phyloP scores from a whole-genome alignment of 352 stramenopile species.

The Aphanomyces stellatus region DNA sequence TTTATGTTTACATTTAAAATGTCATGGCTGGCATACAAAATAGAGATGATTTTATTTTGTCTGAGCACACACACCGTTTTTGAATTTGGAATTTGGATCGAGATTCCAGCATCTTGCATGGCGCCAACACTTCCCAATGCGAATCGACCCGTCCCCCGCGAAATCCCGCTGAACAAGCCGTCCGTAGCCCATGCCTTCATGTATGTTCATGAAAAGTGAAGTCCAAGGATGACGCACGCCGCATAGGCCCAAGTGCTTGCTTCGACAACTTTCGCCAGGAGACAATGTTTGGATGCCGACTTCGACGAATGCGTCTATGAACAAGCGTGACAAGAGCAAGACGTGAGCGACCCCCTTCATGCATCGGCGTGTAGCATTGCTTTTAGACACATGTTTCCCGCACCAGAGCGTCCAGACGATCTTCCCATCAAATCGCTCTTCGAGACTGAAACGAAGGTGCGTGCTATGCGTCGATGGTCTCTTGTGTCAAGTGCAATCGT shows the following conservation, averaged over 20 bases:
- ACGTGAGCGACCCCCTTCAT: too few species aligned
- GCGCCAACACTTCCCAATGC: too few species aligned
- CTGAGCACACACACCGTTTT: background rate
- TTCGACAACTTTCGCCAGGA: too few species aligned
- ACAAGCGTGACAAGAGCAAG: background rate
- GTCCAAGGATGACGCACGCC: too few species aligned
- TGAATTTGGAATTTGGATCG: background rate
- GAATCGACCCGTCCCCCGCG: slow-evolving; percentile 27
- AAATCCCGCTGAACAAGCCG: slow-evolving; percentile 47
- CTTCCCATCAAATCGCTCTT: background rate
- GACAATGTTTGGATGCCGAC: background rate
- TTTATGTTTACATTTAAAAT: background rate
- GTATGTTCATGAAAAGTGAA: background rate
- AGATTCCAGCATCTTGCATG: slow-evolving; percentile 2
- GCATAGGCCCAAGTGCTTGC: too few species aligned
- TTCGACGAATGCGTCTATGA: background rate
- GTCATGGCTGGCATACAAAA: background rate
- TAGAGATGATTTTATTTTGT: background rate
- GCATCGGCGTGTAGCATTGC: too few species aligned
- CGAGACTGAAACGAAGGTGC: background rate
- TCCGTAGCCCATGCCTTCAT: slow-evolving; percentile 26
- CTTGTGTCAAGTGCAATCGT: background rate
- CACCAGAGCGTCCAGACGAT: background rate
- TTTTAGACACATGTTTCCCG: too few species aligned
- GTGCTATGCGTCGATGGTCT: background rate